Evolutionary conservation across 768 basidiomycete species (phyloP).

Genomic region (Glaciozyma martinii): DNA sequence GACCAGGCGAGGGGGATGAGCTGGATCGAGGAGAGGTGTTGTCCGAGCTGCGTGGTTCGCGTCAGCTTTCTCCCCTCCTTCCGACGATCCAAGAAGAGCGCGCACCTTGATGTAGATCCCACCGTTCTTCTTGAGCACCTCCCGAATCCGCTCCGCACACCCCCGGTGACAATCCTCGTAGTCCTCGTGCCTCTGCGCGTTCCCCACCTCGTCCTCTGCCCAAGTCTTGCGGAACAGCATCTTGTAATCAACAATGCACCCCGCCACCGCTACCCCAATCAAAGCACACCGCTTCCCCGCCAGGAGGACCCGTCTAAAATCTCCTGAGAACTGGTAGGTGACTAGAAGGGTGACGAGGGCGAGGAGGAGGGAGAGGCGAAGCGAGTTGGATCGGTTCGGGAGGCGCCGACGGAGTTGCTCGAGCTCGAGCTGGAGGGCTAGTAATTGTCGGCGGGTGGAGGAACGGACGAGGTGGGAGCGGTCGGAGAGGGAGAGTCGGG

Average conservation of each 20-base stretch:
- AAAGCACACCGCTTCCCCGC: conserved; percentile 71
- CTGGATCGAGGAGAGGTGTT: conserved; percentile 62
- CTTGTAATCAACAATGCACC: conserved; percentile 38
- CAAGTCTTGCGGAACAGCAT: conserved; percentile 36
- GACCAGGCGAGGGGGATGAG: conserved; percentile 61
- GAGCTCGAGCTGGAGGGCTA: neutral
- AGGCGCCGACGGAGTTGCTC: neutral
- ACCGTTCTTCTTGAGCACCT: conserved; percentile 72
- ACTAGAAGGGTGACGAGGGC: conserved; percentile 5
- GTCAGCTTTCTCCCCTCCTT: neutral
- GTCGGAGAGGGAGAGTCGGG: neutral
- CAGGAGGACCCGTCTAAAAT: conserved; percentile 64
- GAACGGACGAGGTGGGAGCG: neutral
- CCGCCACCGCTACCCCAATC: conserved; percentile 53
- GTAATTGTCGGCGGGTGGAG: neutral
- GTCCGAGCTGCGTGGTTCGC: conserved; percentile 48
- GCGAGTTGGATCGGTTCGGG: neutral
- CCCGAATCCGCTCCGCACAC: conserved; percentile 67
- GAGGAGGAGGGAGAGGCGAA: conserved; percentile 1
- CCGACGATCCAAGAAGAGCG: neutral
- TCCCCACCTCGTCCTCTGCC: conserved; percentile 22
- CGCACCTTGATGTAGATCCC: conserved; percentile 72
- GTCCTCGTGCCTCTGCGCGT: conserved; percentile 53
- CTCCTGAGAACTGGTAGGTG: conserved; percentile 59
- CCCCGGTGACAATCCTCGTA: conserved; percentile 52